Base-by-base conservation (phyloP, 78 protist genomes). In the Chrysochromulina tobinii region DNA sequence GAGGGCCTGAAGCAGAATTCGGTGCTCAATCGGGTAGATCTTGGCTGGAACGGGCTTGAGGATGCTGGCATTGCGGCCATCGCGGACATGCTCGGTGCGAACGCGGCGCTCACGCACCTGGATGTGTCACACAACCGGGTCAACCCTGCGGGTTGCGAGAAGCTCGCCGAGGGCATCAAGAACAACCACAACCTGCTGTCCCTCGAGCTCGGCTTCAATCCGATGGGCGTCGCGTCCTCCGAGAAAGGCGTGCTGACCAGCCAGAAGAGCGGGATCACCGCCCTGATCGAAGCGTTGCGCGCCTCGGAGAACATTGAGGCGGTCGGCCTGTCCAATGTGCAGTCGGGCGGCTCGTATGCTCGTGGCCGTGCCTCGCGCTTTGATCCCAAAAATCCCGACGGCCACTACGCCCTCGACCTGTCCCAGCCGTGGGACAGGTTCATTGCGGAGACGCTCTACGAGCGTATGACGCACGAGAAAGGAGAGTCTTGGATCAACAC, bases 61-160 rank as follows among this genome's bases (percentile, higher is more conserved):
- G 84, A 75, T n/a, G 9, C 11, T 57, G 84, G 54, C 57, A 25
- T 58, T 8, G n/a, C 15, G 14, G 55, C 84, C 38, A 11, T 69
- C 20, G 79, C 51, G 2, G 59, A 75, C 11, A 27, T 25, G 23
- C 57, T 75, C 58, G 9, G 25, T n/a, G n/a, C 3, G 18, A 86
- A 57, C 18, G 1, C 38, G 81, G 2, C 89, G 61, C 53, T 86
- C 38, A 86, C 81, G 21, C 81, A 86, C 38, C 77, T 86, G 20
- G 89, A 86, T 27, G 12, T 72, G 14, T 66, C 72, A 48, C 89
- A 66, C 55, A 86, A 64, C 89, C 85, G 85, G 7, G 20, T 86
- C 55, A 2, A n/a, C 81, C 9, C 4, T 15, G 64, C 2, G 14
- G 89, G 89, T 53, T 64, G 79, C 14, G 8, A 17, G n/a, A 25